Base-by-base conservation (phyloP, 1,284 basidiomycete genomes). In the Mrakiaceae sp. region DNA sequence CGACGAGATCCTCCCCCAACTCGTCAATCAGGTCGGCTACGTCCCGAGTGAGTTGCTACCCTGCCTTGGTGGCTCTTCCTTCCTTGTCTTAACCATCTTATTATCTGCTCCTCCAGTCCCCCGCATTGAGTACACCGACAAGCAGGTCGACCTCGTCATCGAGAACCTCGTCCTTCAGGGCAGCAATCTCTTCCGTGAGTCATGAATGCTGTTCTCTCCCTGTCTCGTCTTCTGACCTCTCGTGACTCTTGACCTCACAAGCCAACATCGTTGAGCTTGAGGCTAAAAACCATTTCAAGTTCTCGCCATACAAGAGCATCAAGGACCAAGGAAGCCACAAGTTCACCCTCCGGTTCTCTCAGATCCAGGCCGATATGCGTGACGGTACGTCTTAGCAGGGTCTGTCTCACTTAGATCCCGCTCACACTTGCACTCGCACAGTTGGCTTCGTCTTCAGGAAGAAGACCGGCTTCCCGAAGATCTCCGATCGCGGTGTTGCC, bases 311-410 rank as follows among this genome's bases (percentile, higher is more conserved):
- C 79, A 73, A 78, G 53, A 70, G 71, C 5, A 83, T 85, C 69
- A 70, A 72, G 68, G 73, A 76, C 69, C 70, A 74, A 14, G 40
- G 40, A 39, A 12, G 27, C 40, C 50, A 70, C 68, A 69, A 72
- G 62, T 74, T 67, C 71, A 84, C 81, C 14, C 73, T 94, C 64
- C 84, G 82, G 5, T 79, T 93, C 50, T 79, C 80, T 43, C 93
- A 98, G 76, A 89, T 97, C 72, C 94, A 98, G 76, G 87, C 88
- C n/a, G 92, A 95, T 72, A 87, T 96, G 81, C 83, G 87, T 51
- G 92, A 96, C 71, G 88, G 27, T 27, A 2, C 27, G 27, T 27
- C 27, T 27, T 27, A 27, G 27, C 27, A 27, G 27, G 27, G 27
- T 27, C 27, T 27, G 27, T 27, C 27, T 27, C 27, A 27, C 27